A percentile compares a stretch with the other conserved stretches of the same genome.
These are phyloP conservation scores for Sphaerulina musiva DNA, from an alignment of 2,329 filamentous ascomycete genomes.

Conservation along the genomic window DNA sequence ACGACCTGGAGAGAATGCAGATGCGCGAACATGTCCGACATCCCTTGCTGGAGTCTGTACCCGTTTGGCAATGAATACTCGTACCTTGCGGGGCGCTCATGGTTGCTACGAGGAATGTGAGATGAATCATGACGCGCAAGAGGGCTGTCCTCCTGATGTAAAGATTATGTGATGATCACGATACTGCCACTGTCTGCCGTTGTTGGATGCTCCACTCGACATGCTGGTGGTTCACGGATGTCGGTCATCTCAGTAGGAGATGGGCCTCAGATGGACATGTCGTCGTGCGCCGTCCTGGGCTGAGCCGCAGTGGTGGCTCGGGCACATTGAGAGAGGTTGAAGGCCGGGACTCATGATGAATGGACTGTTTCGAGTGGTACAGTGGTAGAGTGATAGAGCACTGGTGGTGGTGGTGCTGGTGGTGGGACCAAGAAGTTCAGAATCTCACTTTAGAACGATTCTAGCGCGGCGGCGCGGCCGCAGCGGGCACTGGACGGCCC, in stretches of 20 bases:
- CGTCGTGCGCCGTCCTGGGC: neutral
- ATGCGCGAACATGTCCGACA: slow-evolving; percentile 26
- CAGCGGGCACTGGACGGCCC: no score
- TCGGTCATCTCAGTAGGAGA: neutral
- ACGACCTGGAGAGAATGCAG: slow-evolving; percentile 25
- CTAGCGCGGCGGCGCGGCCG: no score
- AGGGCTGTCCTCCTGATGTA: no score
- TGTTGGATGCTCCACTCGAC: no score
- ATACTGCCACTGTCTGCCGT: no score
- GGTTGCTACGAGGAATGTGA: slow-evolving; percentile 1
- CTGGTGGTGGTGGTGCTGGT: neutral
- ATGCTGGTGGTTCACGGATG: no score
- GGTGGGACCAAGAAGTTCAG: neutral
- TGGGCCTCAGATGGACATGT: neutral
- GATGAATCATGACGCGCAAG: neutral
- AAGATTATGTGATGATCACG: no score
- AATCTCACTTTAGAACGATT: neutral
- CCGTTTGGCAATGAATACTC: neutral
- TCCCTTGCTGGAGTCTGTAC: slow-evolving; percentile 24
- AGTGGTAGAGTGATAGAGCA: no score
- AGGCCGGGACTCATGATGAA: neutral
- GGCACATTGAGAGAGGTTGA: neutral
- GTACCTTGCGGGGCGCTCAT: slow-evolving; percentile 1
- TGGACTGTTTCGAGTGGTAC: neutral
- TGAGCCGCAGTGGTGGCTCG: neutral